Base-by-base conservation (phyloP, 176 grass and related monocot species). In the Eragrostis curvula region DNA sequence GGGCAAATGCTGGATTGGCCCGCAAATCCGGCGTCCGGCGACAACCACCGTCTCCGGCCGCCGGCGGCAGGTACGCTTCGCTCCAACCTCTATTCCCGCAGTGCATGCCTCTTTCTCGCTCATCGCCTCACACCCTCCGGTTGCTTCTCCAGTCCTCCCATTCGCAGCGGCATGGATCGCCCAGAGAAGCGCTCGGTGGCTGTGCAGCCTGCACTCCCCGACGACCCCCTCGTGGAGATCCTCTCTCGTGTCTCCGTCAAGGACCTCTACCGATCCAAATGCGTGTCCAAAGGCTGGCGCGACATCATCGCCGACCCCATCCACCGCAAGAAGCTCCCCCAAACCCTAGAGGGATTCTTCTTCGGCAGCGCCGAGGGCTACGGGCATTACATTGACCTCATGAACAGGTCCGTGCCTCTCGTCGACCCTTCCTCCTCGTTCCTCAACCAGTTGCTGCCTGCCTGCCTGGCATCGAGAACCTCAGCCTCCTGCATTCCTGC, bases 241-340 rank as follows among this genome's bases (percentile, higher is more conserved):
- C 24, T 71, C 14, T 13, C 69, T 43, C 45, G 69, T 14, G 20
- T 50, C 24, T 45, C 69, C 44, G 7, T 14, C 45, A 71, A 24
- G 45, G 16, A 12, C 14, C 0, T 71, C 14, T 47, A 17, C 45
- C 24, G 69, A 13, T 49, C 24, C 69, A 71, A 71, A 45, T 71
- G 69, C 45, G 69, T 71, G 7, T n/a, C 44, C 3, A 71, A 71
- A 24, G 3, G 24, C 45, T 71, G 69, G 69, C 45, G 44, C 69
- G n/a, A 49, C n/a, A 9, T 71, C 69, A 71, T 30, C 24, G 24
- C 15, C 3, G 45, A 74, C 27, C 71, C 45, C 24, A 0, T 29
- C 69, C 12, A 50, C 69, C 12, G 43, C 45, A 71, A 50, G 69
- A 71, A 50, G 45, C 14, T 71, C 3, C 69, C 69, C 44, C 69